Conservation (phyloP, 2,329 filamentous ascomycete genomes). For the Calycina marina region DNA sequence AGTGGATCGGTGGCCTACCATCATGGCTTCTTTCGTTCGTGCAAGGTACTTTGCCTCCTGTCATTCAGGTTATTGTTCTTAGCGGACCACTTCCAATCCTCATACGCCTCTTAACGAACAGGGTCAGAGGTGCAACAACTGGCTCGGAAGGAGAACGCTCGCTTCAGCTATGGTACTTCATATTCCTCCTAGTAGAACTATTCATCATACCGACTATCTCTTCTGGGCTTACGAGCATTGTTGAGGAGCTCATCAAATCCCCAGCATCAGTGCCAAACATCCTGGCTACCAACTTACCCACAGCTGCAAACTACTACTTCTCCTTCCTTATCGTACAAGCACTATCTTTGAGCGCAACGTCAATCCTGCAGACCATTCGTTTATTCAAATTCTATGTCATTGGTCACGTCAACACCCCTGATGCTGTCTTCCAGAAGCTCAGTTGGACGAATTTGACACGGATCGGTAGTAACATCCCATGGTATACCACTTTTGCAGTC, state of each 20-base stretch:
- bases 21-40: constrained; percentile 5
- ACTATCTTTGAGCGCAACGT: constrained; percentile 6
- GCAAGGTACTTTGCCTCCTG: constrained; percentile 8
- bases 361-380: constrained; percentile 6
- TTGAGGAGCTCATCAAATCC: constrained; percentile 6
- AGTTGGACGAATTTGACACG: constrained; percentile 1
- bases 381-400: constrained; percentile 8
- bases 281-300: constrained; percentile 13
- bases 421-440: constrained; percentile 4
- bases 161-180: constrained; percentile 55
- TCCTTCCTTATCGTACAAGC: constrained; percentile 13
- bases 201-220: constrained; percentile 45
- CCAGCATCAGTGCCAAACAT: constrained; percentile 1
- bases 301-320: constrained; percentile 15
- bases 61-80: constrained; percentile 4
- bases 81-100: constrained; percentile 4
- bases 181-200: constrained; percentile 54
- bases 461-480: constrained; percentile 8
- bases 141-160: constrained; percentile 15
- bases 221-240: constrained; percentile 9
- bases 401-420: constrained; percentile 5
- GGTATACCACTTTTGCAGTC: constrained; percentile 9
- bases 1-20: constrained; percentile 5
- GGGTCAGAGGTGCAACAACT: constrained; percentile 16
- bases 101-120: constrained; percentile 6